Percentiles rank a stretch among this genome's conserved stretches.
Evolutionary conservation across 192 early-diverging fungal genomes (phyloP).

Genomic region (Linderina pennispora): DNA sequence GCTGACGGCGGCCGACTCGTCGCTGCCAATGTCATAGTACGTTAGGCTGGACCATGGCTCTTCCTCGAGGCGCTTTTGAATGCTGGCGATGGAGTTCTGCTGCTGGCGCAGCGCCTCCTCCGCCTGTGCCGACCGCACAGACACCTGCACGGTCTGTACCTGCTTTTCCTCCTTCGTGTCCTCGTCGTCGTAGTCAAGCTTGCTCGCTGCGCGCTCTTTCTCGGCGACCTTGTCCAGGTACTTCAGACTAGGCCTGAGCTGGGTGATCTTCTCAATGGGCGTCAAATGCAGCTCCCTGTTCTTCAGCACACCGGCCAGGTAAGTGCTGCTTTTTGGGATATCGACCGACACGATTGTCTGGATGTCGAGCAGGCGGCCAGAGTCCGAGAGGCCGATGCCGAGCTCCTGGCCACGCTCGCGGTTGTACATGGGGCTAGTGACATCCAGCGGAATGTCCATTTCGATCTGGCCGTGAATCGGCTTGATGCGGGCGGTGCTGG

Average conservation of each 20-base stretch:
- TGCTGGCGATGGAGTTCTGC: slow-evolving; percentile 49
- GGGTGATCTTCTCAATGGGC: slow-evolving; percentile 63
- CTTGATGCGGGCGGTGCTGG: slow-evolving; percentile 71
- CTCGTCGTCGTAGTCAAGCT: slow-evolving; percentile 64
- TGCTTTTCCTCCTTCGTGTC: slow-evolving; percentile 46
- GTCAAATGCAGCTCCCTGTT: slow-evolving; percentile 87
- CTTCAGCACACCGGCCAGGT: slow-evolving; percentile 73
- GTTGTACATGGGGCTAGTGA: slow-evolving; percentile 67
- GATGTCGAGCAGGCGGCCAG: slow-evolving; percentile 68
- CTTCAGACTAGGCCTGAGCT: slow-evolving; percentile 82
- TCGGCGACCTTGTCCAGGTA: slow-evolving; percentile 90
- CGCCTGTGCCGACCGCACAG: slow-evolving; percentile 55
- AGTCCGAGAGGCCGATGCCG: slow-evolving; percentile 68
- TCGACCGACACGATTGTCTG: slow-evolving; percentile 72
- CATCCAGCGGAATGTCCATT: slow-evolving; percentile 77
- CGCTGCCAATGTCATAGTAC: slow-evolving; percentile 51
- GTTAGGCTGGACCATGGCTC: slow-evolving; percentile 65
- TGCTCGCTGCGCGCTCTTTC: slow-evolving; percentile 59
- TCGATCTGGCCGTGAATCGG: slow-evolving; percentile 77
- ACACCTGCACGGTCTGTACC: slow-evolving; percentile 43
- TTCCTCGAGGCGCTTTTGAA: slow-evolving; percentile 58
- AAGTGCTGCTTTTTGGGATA: slow-evolving; percentile 73
- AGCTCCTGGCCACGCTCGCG: slow-evolving; percentile 69
- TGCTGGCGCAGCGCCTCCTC: slow-evolving; percentile 56
- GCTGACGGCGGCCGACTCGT: slow-evolving; percentile 15